Percentiles rank a stretch among this genome's conserved stretches.
These are phyloP conservation scores for Axilococcus clingmanii DNA, from an alignment of 139 green algal genomes.

Conservation along the genomic window DNA sequence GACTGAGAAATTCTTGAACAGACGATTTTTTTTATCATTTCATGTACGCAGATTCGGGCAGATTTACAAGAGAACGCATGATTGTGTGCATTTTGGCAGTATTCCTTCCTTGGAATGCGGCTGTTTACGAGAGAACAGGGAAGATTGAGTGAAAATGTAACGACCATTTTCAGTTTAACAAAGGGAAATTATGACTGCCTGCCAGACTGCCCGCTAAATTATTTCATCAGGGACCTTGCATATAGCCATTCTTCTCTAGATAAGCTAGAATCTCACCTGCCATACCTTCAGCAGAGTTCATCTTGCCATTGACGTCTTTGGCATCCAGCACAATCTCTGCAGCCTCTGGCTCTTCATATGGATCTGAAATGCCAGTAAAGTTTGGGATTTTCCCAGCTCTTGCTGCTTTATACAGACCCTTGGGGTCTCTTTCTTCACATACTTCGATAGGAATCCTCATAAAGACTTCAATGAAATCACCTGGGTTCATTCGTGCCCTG, in stretches of 20 bases:
- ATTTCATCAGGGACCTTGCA: conserved; percentile 20
- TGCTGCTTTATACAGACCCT: conserved; percentile 93
- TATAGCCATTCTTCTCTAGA: conserved; percentile 36
- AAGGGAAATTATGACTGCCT: too few species aligned
- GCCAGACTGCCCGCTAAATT: too few species aligned
- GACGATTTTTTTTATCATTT: too few species aligned
- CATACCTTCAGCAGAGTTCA: conserved; percentile 46
- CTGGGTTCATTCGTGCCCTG: conserved; percentile 37
- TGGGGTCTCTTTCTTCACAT: conserved; percentile 88
- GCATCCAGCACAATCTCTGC: conserved; percentile 75
- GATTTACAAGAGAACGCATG: too few species aligned
- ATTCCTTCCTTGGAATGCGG: too few species aligned
- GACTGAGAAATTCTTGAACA: too few species aligned
- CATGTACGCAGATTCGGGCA: too few species aligned
- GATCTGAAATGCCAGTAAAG: conserved; percentile 63
- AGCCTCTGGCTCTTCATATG: conserved; percentile 71
- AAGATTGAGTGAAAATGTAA: too few species aligned
- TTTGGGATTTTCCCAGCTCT: conserved; percentile 82
- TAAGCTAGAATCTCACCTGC: conserved; percentile 52
- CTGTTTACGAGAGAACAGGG: too few species aligned
- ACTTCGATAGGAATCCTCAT: conserved; percentile 85
- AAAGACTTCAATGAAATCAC: conserved; percentile 82
- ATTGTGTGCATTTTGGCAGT: too few species aligned
- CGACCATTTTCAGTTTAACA: too few species aligned
- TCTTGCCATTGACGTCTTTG: conserved; percentile 40